phyloP scores from a whole-genome alignment of 305 asterid species.

The Salvia sclarea region DNA sequence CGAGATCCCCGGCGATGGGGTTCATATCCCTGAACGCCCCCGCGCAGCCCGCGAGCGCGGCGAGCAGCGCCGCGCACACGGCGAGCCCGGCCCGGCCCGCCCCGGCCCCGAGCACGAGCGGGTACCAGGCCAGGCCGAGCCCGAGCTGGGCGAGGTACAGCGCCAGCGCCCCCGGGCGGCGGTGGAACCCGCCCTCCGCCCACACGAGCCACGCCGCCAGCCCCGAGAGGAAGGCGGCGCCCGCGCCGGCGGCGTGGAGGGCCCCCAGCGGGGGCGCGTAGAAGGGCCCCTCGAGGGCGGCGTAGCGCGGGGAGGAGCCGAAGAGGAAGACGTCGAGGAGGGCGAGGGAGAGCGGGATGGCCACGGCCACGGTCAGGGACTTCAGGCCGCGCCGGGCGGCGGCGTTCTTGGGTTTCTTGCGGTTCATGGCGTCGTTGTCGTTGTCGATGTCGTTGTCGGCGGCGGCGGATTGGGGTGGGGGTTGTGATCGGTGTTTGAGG shows the following conservation, averaged over 20 bases:
- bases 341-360: constrained; percentile 59
- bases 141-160: constrained; percentile 58
- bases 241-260: constrained; percentile 59
- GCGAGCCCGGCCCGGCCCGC: constrained; percentile 61
- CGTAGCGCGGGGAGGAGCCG: constrained; percentile 58
- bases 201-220: constrained; percentile 92
- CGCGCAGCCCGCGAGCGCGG: constrained; percentile 53
- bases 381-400: constrained; percentile 73
- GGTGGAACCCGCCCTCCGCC: constrained; percentile 95
- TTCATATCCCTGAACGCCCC: constrained; percentile 53
- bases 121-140: constrained; percentile 71
- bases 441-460: neutral
- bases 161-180: constrained; percentile 53
- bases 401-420: constrained; percentile 34
- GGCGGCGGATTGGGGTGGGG: constrained; percentile 19
- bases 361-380: constrained; percentile 63
- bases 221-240: constrained; percentile 57
- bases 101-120: constrained; percentile 69
- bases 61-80: constrained; percentile 61
- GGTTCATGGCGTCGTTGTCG: constrained; percentile 22
- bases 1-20: constrained; percentile 83
- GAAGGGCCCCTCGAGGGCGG: constrained; percentile 56
- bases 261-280: constrained; percentile 90
- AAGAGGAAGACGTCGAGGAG: constrained; percentile 57
- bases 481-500: constrained; percentile 75